Base-by-base conservation (phyloP, 2,329 filamentous ascomycete species). In the Simplicillium sp. region DNA sequence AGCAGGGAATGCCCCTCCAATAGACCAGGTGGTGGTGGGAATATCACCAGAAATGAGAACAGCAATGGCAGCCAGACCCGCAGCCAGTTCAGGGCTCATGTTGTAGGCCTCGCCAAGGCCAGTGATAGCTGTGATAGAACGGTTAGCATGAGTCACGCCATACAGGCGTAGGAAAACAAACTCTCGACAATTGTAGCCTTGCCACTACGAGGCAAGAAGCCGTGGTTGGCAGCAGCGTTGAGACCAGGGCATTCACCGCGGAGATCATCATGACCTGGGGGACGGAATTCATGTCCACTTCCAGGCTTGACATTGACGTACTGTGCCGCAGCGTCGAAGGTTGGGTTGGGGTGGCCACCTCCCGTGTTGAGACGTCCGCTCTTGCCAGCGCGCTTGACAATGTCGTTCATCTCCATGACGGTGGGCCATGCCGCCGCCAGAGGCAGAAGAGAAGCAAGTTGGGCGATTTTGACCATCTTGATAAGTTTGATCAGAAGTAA, bases 41-140 rank as follows among this genome's bases (percentile, higher is more conserved):
- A 75, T 68, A 2, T 73, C 72, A 3, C 64, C 64, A 47, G 65
- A 66, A 11, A 68, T 63, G 12, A 66, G 68, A 7, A 67, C 68
- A 53, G 70, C 62, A 4, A 66, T 54, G n/a, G 64, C 36, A 31
- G 36, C 36, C 60, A 3, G 70, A 51, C 4, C 71, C 42, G 2
- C 58, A 56, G 2, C 57, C 54, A 71, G 48, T 13, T 69, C 68
- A 14, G 69, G 38, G 1, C 62, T 61, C 70, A 73, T 73, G 4
- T 67, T 66, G 18, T 59, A 70, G 2, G 73, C 59, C 11, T 47
- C 40, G 13, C 25, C 13, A n/a, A 38, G 36, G 15, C 36, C 36
- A 16, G 18, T 38, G 11, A 31, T 17, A 11, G 36, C 36, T 38
- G 25, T 17, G 25, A 20, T 15, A 15, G 11, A 18, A 14, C 11